Evolutionary conservation across 768 basidiomycete species (phyloP).

Genomic region (Leccinellum luteum): DNA sequence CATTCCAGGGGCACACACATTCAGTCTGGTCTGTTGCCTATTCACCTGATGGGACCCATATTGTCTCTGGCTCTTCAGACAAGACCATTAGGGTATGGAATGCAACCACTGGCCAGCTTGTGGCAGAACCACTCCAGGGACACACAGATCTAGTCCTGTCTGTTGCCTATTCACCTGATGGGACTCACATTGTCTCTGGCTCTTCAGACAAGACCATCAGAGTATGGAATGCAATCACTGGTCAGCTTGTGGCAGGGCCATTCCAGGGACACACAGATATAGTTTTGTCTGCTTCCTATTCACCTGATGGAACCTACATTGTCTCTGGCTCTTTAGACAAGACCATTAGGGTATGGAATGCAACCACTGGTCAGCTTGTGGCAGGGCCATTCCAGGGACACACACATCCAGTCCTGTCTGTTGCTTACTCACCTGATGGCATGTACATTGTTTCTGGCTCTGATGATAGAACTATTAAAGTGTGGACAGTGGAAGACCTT

Average conservation of each 20-base stretch:
- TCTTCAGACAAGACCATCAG: neutral
- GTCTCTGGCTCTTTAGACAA: too few relatives aligned
- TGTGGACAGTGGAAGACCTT: neutral
- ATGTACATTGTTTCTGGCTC: neutral
- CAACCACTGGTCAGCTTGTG: too few relatives aligned
- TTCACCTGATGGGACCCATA: neutral
- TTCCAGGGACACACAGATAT: too few relatives aligned
- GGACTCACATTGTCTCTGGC: neutral
- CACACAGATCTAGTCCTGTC: neutral
- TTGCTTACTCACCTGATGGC: neutral
- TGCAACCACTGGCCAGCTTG: neutral
- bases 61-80: neutral
- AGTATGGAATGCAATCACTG: too few relatives aligned
- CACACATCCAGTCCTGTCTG: fast-evolving
- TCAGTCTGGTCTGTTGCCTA: neutral
- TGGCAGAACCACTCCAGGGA: neutral
- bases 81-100: neutral
- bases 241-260: too few relatives aligned
- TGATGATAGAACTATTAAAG: neutral
- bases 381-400: too few relatives aligned
- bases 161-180: neutral
- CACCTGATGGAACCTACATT: too few relatives aligned
- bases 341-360: too few relatives aligned
- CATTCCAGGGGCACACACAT: neutral
- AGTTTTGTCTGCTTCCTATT: too few relatives aligned